These are phyloP conservation scores for Lyophyllum shimeji DNA, from an alignment of 768 basidiomycete species.

Conservation along the genomic window DNA sequence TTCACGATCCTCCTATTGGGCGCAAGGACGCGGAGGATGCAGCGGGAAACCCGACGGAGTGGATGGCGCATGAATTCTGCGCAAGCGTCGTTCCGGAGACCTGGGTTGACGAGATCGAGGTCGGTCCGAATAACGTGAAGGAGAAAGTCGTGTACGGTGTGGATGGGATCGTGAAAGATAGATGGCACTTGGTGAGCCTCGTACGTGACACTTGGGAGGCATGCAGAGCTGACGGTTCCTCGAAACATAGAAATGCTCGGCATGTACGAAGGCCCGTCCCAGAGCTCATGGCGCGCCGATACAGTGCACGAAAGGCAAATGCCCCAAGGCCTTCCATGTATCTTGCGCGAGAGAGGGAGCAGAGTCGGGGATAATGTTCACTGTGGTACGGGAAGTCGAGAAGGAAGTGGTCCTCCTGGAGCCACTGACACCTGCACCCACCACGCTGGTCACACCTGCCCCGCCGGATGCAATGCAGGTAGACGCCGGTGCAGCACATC, in stretches of 20 bases:
- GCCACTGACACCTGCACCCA: constrained; percentile 22
- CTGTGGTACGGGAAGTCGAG: constrained; percentile 66
- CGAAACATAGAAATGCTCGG: constrained; percentile 77
- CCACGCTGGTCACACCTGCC: constrained; percentile 1
- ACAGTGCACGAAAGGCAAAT: constrained; percentile 94
- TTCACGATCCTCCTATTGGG: constrained; percentile 64
- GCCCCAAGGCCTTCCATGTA: constrained; percentile 90
- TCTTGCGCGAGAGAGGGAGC: constrained; percentile 75
- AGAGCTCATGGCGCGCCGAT: constrained; percentile 81
- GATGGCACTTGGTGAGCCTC: constrained; percentile 84
- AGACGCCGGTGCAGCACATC: constrained; percentile 17
- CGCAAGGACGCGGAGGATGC: constrained; percentile 53
- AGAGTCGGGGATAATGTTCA: constrained; percentile 55
- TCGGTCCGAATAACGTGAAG: constrained; percentile 33
- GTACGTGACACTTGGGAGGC: background rate
- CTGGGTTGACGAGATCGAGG: constrained; percentile 77
- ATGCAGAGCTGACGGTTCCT: background rate
- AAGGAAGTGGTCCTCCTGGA: constrained; percentile 77
- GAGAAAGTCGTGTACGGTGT: constrained; percentile 77
- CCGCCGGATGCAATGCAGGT: constrained; percentile 29
- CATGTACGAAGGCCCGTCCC: constrained; percentile 67
- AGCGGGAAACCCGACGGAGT: constrained; percentile 44
- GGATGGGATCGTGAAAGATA: constrained; percentile 83
- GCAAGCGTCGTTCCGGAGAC: constrained; percentile 87
- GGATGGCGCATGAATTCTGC: constrained; percentile 82